Conservation (phyloP, 1,284 basidiomycete species). For the Albatrellus sp. region DNA sequence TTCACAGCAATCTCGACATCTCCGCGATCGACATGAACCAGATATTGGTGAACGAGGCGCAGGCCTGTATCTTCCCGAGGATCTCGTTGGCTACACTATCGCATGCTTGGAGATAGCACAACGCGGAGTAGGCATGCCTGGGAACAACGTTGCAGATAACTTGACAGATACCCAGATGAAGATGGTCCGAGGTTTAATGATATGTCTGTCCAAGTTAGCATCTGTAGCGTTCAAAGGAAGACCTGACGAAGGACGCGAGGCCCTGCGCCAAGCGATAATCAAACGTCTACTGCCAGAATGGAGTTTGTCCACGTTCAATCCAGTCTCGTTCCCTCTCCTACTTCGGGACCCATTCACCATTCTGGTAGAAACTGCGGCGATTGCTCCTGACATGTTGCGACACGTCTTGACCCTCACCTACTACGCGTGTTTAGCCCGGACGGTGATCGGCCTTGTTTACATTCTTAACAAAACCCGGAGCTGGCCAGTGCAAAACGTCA, state of each 20-base stretch:
- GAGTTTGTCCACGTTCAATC: slow-evolving; percentile 68
- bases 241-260: slow-evolving; percentile 58
- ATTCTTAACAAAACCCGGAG: slow-evolving; percentile 60
- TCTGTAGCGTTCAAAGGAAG: slow-evolving; percentile 54
- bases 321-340: slow-evolving; percentile 70
- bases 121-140: slow-evolving; percentile 45
- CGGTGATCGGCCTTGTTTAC: slow-evolving; percentile 73
- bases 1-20: slow-evolving; percentile 63
- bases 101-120: slow-evolving; percentile 72
- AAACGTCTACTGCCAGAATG: slow-evolving; percentile 82
- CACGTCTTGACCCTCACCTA: slow-evolving; percentile 79
- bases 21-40: slow-evolving; percentile 65
- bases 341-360: slow-evolving; percentile 81
- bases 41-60: slow-evolving; percentile 59
- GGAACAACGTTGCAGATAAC: slow-evolving; percentile 54
- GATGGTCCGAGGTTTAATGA: slow-evolving; percentile 67
- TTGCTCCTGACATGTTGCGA: slow-evolving; percentile 78
- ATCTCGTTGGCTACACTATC: slow-evolving; percentile 84
- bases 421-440: slow-evolving; percentile 79
- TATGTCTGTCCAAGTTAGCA: slow-evolving; percentile 57
- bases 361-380: slow-evolving; percentile 78
- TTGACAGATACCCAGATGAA: slow-evolving; percentile 68
- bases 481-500: slow-evolving; percentile 27
- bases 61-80: slow-evolving; percentile 81
- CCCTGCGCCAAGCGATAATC: slow-evolving; percentile 73